These are phyloP conservation scores for Rhodocollybia butyracea DNA, from an alignment of 768 basidiomycete genomes.

Conservation along the genomic window DNA sequence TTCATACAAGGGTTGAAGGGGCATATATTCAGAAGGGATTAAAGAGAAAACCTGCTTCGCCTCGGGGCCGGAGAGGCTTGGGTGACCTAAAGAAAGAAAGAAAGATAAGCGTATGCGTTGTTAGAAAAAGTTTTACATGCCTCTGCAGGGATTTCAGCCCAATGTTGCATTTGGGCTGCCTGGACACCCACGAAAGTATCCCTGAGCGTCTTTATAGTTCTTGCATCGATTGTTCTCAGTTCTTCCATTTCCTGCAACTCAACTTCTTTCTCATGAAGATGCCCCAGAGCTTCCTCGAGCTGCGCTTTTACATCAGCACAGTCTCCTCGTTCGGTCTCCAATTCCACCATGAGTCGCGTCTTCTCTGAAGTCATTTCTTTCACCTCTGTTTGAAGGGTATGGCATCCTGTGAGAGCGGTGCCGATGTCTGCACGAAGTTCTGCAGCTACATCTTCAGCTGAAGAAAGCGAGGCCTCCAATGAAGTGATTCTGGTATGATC, in stretches of 20 bases:
- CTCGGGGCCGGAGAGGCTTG: not conserved
- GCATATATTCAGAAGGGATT: not conserved
- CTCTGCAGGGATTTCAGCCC: not conserved
- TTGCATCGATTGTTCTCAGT: not conserved
- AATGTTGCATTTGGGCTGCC: not conserved
- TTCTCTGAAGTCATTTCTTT: not conserved
- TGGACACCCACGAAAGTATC: not conserved
- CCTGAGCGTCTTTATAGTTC: not conserved
- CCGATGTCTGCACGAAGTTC: not conserved
- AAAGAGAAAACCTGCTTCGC: not conserved
- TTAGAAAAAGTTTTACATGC: not conserved
- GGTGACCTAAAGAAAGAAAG: not conserved
- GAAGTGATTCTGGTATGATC: not conserved
- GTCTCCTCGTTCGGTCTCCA: not conserved
- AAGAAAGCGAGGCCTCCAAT: not conserved
- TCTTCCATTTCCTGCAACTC: not conserved
- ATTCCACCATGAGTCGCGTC: not conserved
- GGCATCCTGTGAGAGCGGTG: not conserved
- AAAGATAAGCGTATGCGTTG: not conserved
- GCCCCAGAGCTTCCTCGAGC: not conserved
- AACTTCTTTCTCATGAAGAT: not conserved
- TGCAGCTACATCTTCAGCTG: not conserved
- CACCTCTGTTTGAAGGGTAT: not conserved
- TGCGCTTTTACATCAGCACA: not conserved
- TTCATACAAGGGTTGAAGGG: no score